Percentiles rank a stretch among this genome's conserved stretches.
phyloP scores from a whole-genome alignment of 2,329 filamentous ascomycete genomes.

The Plectosphaerella sp. region DNA sequence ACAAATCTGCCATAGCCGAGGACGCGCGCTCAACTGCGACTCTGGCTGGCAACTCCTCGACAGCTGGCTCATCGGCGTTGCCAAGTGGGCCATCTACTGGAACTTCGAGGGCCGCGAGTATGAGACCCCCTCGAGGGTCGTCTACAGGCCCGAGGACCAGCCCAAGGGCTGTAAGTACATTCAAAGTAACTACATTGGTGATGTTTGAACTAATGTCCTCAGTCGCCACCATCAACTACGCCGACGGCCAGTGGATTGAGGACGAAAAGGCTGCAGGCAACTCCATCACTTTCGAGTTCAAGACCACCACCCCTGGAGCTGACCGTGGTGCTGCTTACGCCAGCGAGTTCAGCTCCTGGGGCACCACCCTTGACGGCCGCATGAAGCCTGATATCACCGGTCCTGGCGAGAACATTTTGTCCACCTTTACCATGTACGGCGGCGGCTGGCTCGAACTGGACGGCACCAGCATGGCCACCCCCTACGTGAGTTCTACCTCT shows the following conservation, averaged over 20 bases:
- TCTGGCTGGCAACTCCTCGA: slow-evolving; percentile 5
- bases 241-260: slow-evolving; percentile 3
- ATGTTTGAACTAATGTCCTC: neutral
- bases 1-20: neutral
- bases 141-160: slow-evolving; percentile 4
- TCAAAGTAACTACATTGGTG: neutral
- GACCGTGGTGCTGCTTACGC: neutral
- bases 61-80: slow-evolving; percentile 2
- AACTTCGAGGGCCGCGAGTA: slow-evolving; percentile 2
- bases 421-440: neutral
- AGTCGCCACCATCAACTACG: slow-evolving; percentile 4
- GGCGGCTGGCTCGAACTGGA: slow-evolving; percentile 9
- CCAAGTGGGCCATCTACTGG: slow-evolving; percentile 7
- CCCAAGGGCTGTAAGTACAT: slow-evolving; percentile 2
- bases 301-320: neutral
- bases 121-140: slow-evolving; percentile 1
- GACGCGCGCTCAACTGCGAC: neutral
- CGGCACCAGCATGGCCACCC: slow-evolving; percentile 13
- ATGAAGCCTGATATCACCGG: slow-evolving; percentile 50
- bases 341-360: slow-evolving; percentile 52
- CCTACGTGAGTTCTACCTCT: slow-evolving; percentile 1
- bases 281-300: neutral
- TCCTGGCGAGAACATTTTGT: slow-evolving; percentile 31
- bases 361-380: slow-evolving; percentile 54
- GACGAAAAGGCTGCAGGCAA: neutral